Percentiles rank a stretch among this genome's conserved stretches.
phyloP scores from a whole-genome alignment of 2,329 filamentous ascomycete genomes.

The Endoconidiophora laricicola region DNA sequence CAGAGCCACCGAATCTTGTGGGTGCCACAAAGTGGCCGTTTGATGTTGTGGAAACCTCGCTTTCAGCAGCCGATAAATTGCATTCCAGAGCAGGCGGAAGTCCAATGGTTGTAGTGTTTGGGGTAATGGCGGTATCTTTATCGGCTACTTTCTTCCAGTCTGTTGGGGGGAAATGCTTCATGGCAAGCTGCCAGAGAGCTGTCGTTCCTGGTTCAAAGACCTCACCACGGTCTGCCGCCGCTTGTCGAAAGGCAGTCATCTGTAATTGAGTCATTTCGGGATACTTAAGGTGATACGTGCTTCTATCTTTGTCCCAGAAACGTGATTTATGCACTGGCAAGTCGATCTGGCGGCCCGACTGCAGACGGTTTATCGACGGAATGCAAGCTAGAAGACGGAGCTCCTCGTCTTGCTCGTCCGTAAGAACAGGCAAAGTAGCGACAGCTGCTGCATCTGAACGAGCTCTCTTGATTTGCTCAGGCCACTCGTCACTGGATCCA shows the following conservation, averaged over 20 bases:
- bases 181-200: slow-evolving; percentile 37
- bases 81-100: background rate
- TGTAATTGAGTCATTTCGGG: slow-evolving; percentile 47
- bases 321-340: slow-evolving; percentile 36
- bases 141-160: slow-evolving; percentile 14
- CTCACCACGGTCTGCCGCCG: slow-evolving; percentile 33
- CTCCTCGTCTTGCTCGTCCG: slow-evolving; percentile 24
- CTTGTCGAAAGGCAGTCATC: slow-evolving; percentile 36
- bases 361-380: slow-evolving; percentile 30
- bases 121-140: background rate
- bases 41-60: too few relatives aligned
- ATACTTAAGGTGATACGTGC: slow-evolving; percentile 44
- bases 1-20: background rate
- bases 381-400: slow-evolving; percentile 31
- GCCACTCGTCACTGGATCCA: slow-evolving; percentile 36
- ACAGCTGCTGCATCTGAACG: slow-evolving; percentile 26
- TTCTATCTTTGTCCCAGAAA: slow-evolving; percentile 40
- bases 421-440: slow-evolving; percentile 20
- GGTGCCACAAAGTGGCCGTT: too few relatives aligned
- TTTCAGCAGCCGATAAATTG: background rate
- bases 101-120: background rate
- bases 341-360: slow-evolving; percentile 41
- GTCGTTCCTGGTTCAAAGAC: slow-evolving; percentile 35
- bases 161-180: slow-evolving; percentile 40
- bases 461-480: slow-evolving; percentile 34